Evolutionary conservation across 2,329 filamentous ascomycete species (phyloP).

Genomic region (Cryphonectria carpinicola): DNA sequence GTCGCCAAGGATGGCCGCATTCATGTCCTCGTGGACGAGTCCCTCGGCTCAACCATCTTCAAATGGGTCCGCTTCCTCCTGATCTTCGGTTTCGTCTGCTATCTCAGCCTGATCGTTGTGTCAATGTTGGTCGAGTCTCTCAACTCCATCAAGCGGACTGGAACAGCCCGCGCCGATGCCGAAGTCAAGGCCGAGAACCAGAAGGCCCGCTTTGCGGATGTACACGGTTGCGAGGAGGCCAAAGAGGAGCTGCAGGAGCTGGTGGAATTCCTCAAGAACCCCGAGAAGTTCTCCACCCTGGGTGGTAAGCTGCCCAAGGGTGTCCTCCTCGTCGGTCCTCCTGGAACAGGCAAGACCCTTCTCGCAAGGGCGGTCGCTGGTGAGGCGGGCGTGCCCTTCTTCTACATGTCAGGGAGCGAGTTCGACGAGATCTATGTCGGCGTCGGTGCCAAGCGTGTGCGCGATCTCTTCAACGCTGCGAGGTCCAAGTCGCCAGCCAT

Average conservation of each 20-base stretch:
- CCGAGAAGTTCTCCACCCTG: conserved; percentile 88
- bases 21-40: conserved; percentile 95
- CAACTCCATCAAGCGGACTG: conserved; percentile 78
- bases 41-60: conserved; percentile 76
- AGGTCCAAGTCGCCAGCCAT: conserved; percentile 57
- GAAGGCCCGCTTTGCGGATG: conserved; percentile 87
- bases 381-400: conserved; percentile 97
- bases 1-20: conserved; percentile 78
- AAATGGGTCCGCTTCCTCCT: conserved; percentile 89
- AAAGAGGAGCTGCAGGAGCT: conserved; percentile 98
- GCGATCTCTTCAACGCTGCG: conserved; percentile 54
- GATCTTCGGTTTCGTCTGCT: conserved; percentile 77
- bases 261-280: conserved; percentile 93
- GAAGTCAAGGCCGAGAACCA: conserved; percentile 94
- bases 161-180: conserved; percentile 63
- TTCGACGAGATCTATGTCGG: conserved; percentile 99
- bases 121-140: conserved; percentile 83
- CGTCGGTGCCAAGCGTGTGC: conserved; percentile 78
- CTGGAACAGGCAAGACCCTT: conserved; percentile 96
- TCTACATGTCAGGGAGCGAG: conserved; percentile 99
- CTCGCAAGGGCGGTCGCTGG: conserved; percentile 94
- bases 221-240: conserved; percentile 96
- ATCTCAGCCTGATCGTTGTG: conserved; percentile 77
- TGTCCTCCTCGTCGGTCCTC: conserved; percentile 91
- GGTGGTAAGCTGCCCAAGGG: conserved; percentile 97